Evolutionary conservation across 805 yeast species (phyloP).

Genomic region (Yarrowia sp.): DNA sequence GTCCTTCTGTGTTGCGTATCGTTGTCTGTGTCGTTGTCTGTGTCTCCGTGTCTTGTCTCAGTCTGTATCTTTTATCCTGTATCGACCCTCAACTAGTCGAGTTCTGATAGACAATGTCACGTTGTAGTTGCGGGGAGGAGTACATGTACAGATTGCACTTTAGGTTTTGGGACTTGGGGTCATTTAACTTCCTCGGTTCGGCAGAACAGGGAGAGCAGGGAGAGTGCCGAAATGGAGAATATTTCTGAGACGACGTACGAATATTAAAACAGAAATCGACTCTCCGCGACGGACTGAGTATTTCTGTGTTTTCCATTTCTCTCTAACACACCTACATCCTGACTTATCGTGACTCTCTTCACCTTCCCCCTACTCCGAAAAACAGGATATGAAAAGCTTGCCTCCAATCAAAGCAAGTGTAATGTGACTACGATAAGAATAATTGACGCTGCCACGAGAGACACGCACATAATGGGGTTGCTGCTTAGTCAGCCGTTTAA

Average conservation of each 20-base stretch:
- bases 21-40: not conserved
- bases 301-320: not conserved
- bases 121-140: slow-evolving; percentile 30
- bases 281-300: not conserved
- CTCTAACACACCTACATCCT: too few species aligned
- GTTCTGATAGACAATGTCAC: not conserved
- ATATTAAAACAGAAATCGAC: too few species aligned
- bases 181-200: slow-evolving; percentile 35
- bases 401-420: slow-evolving; percentile 32
- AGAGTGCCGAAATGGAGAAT: not conserved
- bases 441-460: too few species aligned
- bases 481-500: not conserved
- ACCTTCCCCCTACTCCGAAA: not conserved
- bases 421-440: not conserved
- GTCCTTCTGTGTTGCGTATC: not conserved
- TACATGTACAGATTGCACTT: slow-evolving; percentile 20
- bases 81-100: not conserved
- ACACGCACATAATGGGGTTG: too few species aligned
- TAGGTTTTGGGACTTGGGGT: slow-evolving; percentile 22
- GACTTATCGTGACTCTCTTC: too few species aligned
- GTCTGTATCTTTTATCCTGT: not conserved
- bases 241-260: too few species aligned
- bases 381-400: slow-evolving; percentile 18
- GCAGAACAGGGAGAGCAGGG: not conserved
- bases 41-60: not conserved